Base-by-base conservation (phyloP, 352 stramenopile species). In the Phytophthora ramorum region DNA sequence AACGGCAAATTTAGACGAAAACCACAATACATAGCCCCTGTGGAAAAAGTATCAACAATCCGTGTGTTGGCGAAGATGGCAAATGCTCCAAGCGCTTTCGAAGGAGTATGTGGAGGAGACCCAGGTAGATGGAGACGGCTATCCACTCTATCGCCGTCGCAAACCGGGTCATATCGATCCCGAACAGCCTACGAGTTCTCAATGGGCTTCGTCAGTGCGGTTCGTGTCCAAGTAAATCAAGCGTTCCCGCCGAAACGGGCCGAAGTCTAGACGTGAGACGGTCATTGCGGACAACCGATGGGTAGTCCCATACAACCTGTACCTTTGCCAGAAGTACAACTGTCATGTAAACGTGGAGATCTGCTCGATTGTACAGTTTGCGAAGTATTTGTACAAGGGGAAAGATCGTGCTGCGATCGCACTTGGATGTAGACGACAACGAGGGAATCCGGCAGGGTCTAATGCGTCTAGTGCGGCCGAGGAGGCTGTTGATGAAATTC, bases 321-420 rank as follows among this genome's bases (percentile, higher is more conserved):
- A 78, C 26, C 58, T 92, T 1, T 66, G 70, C 0, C 43, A 73
- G 6, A 83, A 78, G 49, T 92, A 76, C 47, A 47, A 80, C 7
- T 83, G 75, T 24, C 85, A 90, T 47, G 82, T 84, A 53, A 88
- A 85, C 58, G 59, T 89, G 7, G 73, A 91, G 35, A 73, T 85
- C 0, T 82, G 80, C 37, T 64, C 52, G 0, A 71, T 57, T 8
- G 48, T 82, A 7, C 38, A 37, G 7, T 71, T 66, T 0, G 41
- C 87, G 24, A 89, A 88, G 65, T 91, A 91, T 48, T 32, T 94
- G 0, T 83, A 83, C 69, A 78, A 82, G 53, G n/a, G n/a, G n/a
- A n/a, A n/a, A n/a, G n/a, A n/a, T n/a, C n/a, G n/a, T n/a, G n/a
- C n/a, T 91, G 91, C 51, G 69, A n/a, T n/a, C 85, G 2, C 84